A percentile compares a stretch with the other conserved stretches of the same genome.
Conservation (phyloP, 805 yeast genomes). For the Hanseniaspora vineae region DNA sequence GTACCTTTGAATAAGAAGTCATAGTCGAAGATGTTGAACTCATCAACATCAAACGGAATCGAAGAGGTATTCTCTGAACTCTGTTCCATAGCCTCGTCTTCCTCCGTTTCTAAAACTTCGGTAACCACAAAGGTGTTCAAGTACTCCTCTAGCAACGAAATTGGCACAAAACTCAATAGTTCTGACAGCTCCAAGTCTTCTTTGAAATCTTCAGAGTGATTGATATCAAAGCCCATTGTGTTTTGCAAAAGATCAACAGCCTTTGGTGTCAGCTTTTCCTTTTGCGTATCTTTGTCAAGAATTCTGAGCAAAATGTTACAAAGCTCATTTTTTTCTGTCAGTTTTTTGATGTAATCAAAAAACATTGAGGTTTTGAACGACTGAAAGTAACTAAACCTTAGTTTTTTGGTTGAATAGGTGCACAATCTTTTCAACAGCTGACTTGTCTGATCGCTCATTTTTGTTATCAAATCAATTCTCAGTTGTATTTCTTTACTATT, state of each 20-base stretch:
- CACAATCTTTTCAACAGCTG: background rate
- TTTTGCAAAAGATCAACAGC: background rate
- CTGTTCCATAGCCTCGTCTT: background rate
- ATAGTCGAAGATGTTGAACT: background rate
- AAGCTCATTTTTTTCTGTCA: background rate
- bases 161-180: background rate
- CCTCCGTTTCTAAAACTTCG: background rate
- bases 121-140: background rate
- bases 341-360: constrained; percentile 4
- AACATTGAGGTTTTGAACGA: constrained; percentile 4
- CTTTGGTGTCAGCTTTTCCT: background rate
- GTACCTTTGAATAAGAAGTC: background rate
- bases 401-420: constrained; percentile 1
- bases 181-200: background rate
- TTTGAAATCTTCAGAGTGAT: background rate
- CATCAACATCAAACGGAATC: background rate
- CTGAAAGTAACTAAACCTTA: constrained; percentile 2
- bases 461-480: constrained; percentile 1
- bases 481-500: background rate
- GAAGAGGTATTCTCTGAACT: background rate
- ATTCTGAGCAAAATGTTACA: constrained; percentile 2
- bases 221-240: background rate
- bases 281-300: background rate
- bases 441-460: constrained; percentile 1
- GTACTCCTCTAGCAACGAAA: background rate